Evolutionary conservation across 371 early-diverging fungal species (phyloP).

Genomic region (Parasitella parasitica): DNA sequence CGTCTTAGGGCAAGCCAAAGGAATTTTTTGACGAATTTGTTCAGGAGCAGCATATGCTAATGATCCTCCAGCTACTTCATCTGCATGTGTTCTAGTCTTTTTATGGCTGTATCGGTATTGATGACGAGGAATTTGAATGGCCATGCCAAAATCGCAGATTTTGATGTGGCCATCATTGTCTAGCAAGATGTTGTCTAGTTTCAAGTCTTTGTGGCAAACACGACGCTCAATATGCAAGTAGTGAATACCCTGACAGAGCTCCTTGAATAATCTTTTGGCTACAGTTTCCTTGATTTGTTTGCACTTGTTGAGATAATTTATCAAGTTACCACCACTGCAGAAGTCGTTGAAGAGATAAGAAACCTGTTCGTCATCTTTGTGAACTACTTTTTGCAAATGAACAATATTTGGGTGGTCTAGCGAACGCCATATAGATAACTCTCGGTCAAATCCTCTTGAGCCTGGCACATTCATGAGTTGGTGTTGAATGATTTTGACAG

Average conservation of each 20-base stretch:
- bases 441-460: constrained; percentile 42
- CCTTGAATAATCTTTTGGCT: constrained; percentile 59
- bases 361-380: constrained; percentile 41
- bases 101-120: constrained; percentile 20
- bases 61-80: constrained; percentile 60
- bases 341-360: constrained; percentile 71
- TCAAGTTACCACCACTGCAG: constrained; percentile 57
- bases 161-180: constrained; percentile 59
- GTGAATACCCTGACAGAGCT: constrained; percentile 69
- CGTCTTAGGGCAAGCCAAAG: constrained; percentile 53
- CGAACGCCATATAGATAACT: constrained; percentile 70
- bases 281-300: constrained; percentile 40
- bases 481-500: constrained; percentile 58
- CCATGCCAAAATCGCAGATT: constrained; percentile 90
- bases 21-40: constrained; percentile 46
- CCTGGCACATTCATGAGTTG: constrained; percentile 13
- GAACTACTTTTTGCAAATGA: constrained; percentile 60
- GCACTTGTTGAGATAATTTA: constrained; percentile 29
- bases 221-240: constrained; percentile 78
- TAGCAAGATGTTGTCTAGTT: constrained; percentile 88
- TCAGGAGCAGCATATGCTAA: constrained; percentile 83
- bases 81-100: constrained; percentile 5
- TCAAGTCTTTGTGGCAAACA: constrained; percentile 90
- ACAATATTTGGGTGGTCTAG: constrained; percentile 71
- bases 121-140: constrained; percentile 26